Percentiles rank a stretch among this genome's conserved stretches.
phyloP scores from a whole-genome alignment of 2,329 filamentous ascomycete species.

The Didymella segeticola region DNA sequence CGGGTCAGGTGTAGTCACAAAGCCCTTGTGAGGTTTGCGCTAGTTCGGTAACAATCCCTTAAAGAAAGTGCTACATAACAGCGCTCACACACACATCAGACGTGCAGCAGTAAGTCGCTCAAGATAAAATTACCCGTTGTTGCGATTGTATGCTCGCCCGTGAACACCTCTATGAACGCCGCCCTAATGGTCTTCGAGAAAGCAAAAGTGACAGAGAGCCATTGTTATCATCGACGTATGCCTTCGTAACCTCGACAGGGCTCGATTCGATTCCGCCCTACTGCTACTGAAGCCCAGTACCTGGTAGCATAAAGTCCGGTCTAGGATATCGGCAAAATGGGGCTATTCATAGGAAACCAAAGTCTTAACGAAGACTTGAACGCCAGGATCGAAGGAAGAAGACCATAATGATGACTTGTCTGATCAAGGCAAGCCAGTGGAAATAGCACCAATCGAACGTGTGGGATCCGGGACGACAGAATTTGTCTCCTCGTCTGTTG shows the following conservation, averaged over 20 bases:
- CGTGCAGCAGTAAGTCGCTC: neutral
- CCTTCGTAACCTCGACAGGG: conserved; percentile 12
- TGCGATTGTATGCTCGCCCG: conserved; percentile 11
- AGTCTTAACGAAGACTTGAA: conserved; percentile 12
- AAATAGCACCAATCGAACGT: neutral
- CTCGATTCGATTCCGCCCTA: neutral
- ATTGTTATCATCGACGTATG: conserved; percentile 8
- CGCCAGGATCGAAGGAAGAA: neutral
- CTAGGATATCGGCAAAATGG: conserved; percentile 2
- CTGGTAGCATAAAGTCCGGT: neutral
- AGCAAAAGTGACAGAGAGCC: conserved; percentile 9
- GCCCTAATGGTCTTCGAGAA: conserved; percentile 29
- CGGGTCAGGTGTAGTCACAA: too few species aligned
- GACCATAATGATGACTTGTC: neutral
- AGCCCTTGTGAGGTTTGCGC: too few species aligned
- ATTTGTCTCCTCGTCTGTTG: neutral
- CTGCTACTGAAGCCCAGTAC: neutral
- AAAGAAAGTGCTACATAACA: too few species aligned
- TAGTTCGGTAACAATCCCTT: too few species aligned
- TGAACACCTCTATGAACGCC: conserved; percentile 42
- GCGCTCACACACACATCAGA: too few species aligned
- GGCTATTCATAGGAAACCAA: conserved; percentile 15
- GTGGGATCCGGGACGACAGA: neutral
- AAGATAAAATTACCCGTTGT: conserved; percentile 11
- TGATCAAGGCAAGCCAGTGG: neutral